Percentiles rank a stretch among this genome's conserved stretches.
phyloP scores from a whole-genome alignment of 805 yeast genomes.

The Hanseniaspora taiwanica region DNA sequence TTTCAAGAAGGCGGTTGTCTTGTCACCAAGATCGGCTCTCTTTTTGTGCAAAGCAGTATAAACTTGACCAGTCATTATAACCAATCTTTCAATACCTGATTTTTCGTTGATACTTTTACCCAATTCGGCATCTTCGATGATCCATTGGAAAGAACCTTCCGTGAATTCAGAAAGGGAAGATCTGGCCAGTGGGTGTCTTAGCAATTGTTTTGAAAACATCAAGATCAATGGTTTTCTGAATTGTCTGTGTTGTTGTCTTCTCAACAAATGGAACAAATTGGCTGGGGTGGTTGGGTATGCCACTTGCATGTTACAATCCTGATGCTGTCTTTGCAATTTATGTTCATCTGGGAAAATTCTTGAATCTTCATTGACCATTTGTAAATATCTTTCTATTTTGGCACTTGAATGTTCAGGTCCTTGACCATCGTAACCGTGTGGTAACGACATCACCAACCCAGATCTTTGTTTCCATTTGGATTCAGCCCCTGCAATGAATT shows the following conservation, averaged over 20 bases:
- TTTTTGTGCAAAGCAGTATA: constrained; percentile 83
- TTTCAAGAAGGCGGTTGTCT: constrained; percentile 75
- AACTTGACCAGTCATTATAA: constrained; percentile 86
- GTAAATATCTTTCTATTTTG: constrained; percentile 92
- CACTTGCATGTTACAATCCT: constrained; percentile 95
- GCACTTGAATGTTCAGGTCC: constrained; percentile 99
- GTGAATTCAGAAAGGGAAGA: constrained; percentile 74
- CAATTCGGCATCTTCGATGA: constrained; percentile 82
- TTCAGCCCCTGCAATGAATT: constrained; percentile 93
- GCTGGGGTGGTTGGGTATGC: constrained; percentile 98
- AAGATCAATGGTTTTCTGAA: constrained; percentile 84
- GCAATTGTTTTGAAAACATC: constrained; percentile 83
- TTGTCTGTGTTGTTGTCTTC: constrained; percentile 99
- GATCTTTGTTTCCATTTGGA: constrained; percentile 98
- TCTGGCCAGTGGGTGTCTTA: constrained; percentile 97
- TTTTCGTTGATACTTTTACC: constrained; percentile 65
- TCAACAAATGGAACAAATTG: constrained; percentile 85
- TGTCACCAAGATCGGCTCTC: constrained; percentile 65
- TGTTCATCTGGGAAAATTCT: constrained; percentile 84
- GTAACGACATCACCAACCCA: constrained; percentile 87
- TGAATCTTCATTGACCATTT: constrained; percentile 90
- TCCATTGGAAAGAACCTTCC: constrained; percentile 88
- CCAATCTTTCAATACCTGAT: constrained; percentile 78
- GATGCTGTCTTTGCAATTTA: constrained; percentile 92
- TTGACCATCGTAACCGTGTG: constrained; percentile 99